Conservation (phyloP, 345 rosid genomes). For the Mercurialis annua region DNA sequence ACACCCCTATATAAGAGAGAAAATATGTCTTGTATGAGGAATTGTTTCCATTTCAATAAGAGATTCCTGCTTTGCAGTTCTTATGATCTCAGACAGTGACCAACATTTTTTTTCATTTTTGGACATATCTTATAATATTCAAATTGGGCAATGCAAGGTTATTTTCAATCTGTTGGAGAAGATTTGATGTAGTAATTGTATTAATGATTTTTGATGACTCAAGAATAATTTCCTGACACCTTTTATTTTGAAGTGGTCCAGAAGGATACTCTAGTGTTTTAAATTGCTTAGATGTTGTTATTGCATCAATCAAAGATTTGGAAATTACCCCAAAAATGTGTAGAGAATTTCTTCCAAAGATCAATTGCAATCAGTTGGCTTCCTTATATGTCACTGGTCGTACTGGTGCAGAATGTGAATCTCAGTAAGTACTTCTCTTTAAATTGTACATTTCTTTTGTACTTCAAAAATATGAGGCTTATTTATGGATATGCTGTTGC, state of each 20-base stretch:
- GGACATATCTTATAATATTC: no score
- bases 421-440: slow-evolving; percentile 53
- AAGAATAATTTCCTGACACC: slow-evolving; percentile 15
- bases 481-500: not conserved
- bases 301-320: slow-evolving; percentile 51
- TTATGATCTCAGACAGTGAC: no score
- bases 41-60: no score
- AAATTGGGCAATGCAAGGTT: no score
- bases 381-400: slow-evolving; percentile 52
- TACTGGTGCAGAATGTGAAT: slow-evolving; percentile 83
- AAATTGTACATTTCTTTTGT: slow-evolving; percentile 1
- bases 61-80: not conserved
- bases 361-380: slow-evolving; percentile 77
- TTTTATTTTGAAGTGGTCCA: slow-evolving; percentile 44
- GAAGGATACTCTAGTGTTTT: slow-evolving; percentile 38
- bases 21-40: no score
- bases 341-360: slow-evolving; percentile 72
- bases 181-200: not conserved
- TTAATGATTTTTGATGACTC: slow-evolving; percentile 10
- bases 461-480: not conserved
- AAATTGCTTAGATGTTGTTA: slow-evolving; percentile 41
- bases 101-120: no score
- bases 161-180: not conserved
- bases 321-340: slow-evolving; percentile 71
- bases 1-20: no score